These are phyloP conservation scores for Pleurotus platypus DNA, from an alignment of 768 basidiomycete genomes.

Conservation along the genomic window DNA sequence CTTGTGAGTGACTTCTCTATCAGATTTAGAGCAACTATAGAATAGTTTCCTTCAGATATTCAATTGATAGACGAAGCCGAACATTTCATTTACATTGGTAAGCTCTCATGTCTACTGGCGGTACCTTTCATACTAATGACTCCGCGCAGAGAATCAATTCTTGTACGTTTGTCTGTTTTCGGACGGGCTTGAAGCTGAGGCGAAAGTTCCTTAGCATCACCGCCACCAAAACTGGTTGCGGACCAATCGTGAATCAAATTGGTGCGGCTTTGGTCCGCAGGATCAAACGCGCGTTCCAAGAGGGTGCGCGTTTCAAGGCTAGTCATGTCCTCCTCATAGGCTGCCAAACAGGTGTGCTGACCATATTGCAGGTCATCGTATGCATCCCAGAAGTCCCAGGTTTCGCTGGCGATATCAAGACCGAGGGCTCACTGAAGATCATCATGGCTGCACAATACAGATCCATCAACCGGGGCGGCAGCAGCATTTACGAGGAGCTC, in stretches of 20 bases:
- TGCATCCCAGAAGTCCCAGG: conserved; percentile 90
- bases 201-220: conserved; percentile 57
- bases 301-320: conserved; percentile 76
- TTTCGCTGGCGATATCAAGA: conserved; percentile 80
- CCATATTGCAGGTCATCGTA: conserved; percentile 63
- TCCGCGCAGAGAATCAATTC: conserved; percentile 69
- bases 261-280: conserved; percentile 80
- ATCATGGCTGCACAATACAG: conserved; percentile 90
- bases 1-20: conserved; percentile 53
- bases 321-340: background rate
- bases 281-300: conserved; percentile 74
- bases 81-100: conserved; percentile 92
- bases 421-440: conserved; percentile 57
- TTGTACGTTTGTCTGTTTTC: conserved; percentile 50
- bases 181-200: too few species aligned
- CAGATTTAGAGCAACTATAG: too few species aligned
- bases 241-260: conserved; percentile 78
- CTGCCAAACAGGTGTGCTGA: background rate
- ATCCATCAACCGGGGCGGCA: conserved; percentile 86
- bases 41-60: conserved; percentile 42
- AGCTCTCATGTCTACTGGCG: conserved; percentile 18
- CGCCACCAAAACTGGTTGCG: conserved; percentile 49
- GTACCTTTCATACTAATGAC: background rate
- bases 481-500: conserved; percentile 82
- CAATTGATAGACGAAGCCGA: conserved; percentile 79